A percentile compares a stretch with the other conserved stretches of the same genome.
phyloP scores from a whole-genome alignment of 2,329 filamentous ascomycete species.

The Phialemoniopsis sp. region DNA sequence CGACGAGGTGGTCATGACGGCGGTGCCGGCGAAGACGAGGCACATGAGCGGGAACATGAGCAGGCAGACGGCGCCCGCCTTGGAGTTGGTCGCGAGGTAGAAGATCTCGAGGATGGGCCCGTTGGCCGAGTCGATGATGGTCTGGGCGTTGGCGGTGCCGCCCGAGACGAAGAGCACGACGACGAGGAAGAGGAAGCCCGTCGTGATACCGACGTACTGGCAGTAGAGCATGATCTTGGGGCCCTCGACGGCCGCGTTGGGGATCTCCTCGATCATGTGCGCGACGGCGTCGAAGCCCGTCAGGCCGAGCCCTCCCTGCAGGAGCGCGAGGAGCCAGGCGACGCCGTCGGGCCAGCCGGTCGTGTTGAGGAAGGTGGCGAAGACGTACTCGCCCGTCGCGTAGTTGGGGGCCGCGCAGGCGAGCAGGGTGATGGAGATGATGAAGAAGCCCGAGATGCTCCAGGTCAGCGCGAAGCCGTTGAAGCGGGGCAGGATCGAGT shows the following conservation, averaged over 20 bases:
- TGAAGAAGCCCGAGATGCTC: constrained; percentile 63
- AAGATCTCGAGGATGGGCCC: constrained; percentile 34
- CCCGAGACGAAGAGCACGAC: constrained; percentile 61
- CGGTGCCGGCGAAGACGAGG: constrained; percentile 58
- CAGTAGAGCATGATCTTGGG: constrained; percentile 65
- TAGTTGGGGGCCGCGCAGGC: constrained; percentile 63
- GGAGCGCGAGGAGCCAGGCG: constrained; percentile 49
- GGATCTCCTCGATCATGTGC: constrained; percentile 56
- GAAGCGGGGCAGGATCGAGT: constrained; percentile 56
- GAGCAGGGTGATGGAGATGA: constrained; percentile 67
- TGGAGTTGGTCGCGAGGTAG: constrained; percentile 56
- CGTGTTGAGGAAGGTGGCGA: constrained; percentile 62
- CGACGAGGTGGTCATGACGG: constrained; percentile 62
- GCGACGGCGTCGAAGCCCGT: constrained; percentile 50
- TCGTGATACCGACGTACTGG: constrained; percentile 58
- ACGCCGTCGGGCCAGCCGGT: constrained; percentile 68
- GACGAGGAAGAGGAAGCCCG: constrained; percentile 42
- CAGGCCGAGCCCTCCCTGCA: constrained; percentile 46
- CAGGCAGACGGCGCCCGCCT: constrained; percentile 58
- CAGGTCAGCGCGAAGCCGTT: constrained; percentile 69
- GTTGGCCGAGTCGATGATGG: constrained; percentile 22
- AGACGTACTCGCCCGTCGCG: constrained; percentile 61
- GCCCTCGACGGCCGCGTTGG: constrained; percentile 51
- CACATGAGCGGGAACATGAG: constrained; percentile 65
- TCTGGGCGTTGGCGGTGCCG: constrained; percentile 44